Conservation (phyloP, 2,329 filamentous ascomycete genomes). For the Penicillium italicum region DNA sequence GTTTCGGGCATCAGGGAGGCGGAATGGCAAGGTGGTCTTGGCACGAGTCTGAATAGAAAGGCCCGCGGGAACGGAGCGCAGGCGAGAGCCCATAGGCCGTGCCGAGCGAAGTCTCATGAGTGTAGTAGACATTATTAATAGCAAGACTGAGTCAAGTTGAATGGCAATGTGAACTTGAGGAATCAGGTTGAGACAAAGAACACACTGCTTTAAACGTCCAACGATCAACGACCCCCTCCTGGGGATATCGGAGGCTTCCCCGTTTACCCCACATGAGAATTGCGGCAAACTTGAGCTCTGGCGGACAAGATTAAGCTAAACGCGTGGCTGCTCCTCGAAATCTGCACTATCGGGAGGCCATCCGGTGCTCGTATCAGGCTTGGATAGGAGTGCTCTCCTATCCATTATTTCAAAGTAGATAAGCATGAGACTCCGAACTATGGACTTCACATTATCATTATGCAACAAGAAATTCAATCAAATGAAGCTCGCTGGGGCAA, state of each 20-base stretch:
- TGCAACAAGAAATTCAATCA: conserved; percentile 12
- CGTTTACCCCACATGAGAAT: conserved; percentile 6
- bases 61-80: conserved; percentile 9
- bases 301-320: neutral
- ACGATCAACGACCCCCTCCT: neutral
- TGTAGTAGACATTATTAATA: conserved; percentile 17
- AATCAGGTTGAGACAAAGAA: neutral
- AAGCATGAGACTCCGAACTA: neutral
- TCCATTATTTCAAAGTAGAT: neutral
- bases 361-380: neutral
- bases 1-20: conserved; percentile 31
- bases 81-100: conserved; percentile 12
- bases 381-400: neutral
- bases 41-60: conserved; percentile 18
- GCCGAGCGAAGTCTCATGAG: conserved; percentile 19
- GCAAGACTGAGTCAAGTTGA: neutral
- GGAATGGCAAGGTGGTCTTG: conserved; percentile 30
- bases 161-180: neutral
- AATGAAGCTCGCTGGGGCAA: conserved; percentile 6
- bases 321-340: neutral
- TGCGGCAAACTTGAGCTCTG: neutral
- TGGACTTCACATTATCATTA: neutral
- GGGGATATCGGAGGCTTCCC: neutral
- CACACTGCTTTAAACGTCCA: neutral
- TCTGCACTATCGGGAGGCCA: conserved; percentile 4